Evolutionary conservation across 495 filamentous ascomycete genomes (phyloP), one percentile per base, ranked within the genome.

Genomic region (Penicillium cataractarum): DNA sequence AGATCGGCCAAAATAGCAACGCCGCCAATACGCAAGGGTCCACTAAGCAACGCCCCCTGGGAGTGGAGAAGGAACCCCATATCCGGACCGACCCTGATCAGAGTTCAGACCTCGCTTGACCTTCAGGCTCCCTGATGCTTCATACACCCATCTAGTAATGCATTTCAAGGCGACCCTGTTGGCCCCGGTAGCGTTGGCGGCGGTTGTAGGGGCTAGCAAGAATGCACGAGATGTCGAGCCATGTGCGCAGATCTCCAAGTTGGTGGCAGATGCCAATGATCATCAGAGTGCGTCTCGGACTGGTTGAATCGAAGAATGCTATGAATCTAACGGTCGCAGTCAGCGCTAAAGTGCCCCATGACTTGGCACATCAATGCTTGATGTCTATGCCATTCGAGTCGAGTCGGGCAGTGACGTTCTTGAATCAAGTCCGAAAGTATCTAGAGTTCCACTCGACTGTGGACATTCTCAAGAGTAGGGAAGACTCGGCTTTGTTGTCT

Each of bases 371-470:
- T 64, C 67, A 78, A 35, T 89, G 85, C 63, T 73, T 89, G n/a
- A 74, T 68, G 27, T 83, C 76, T 22, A 82, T 87, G 50, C 85
- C 85, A 0, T 86, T 89, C 65, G 80, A 84, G 60, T 46, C 76
- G 3, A 80, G 77, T 29, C 79, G 82, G 19, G 85, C 82, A 6
- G 69, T 73, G 13, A 67, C 75, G 9, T 86, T 88, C 62, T 32
- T 87, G 19, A 65, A 72, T 24, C 85, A 88, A 65, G 83, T 80
- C 54, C 82, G 81, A 58, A 80, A 85, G 44, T 82, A 80, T 4
- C 63, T 88, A 2, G 78, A 87, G 65, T 87, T 86, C 52, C 85
- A 88, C 60, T 82, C 75, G 31, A 87, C 84, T 0, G 52, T 85
- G 19, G 76, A 78, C 21, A 83, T 83, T 67, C 73, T 87, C 9